phyloP scores from a whole-genome alignment of 129 eudicot genomes.

The Escallonia rubra region DNA sequence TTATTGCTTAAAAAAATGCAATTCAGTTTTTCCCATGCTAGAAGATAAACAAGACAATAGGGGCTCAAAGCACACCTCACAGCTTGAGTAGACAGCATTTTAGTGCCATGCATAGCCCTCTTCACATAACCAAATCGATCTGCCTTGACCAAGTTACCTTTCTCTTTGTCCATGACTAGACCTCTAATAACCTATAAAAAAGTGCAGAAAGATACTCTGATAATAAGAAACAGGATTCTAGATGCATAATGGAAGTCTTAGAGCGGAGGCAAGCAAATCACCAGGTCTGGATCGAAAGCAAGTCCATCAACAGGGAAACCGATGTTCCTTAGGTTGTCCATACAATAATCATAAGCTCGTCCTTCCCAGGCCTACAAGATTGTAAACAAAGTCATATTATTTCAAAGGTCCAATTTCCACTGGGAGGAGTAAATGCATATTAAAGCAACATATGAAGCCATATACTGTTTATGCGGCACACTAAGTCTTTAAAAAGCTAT shows the following conservation, averaged over 20 bases:
- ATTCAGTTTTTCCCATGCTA: not conserved
- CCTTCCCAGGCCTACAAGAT: conserved; percentile 97
- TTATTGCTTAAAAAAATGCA: not conserved
- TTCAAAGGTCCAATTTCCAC: not conserved
- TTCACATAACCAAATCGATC: conserved; percentile 96
- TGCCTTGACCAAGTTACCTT: conserved; percentile 92
- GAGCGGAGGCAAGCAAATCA: conserved; percentile 17
- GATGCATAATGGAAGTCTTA: too few relatives aligned
- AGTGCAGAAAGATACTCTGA: conserved; percentile 4
- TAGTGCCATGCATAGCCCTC: conserved; percentile 99
- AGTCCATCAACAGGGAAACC: conserved; percentile 99
- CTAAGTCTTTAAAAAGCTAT: too few relatives aligned
- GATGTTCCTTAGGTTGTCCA: conserved; percentile 71
- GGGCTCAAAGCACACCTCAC: conserved; percentile 51
- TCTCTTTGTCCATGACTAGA: conserved; percentile 94
- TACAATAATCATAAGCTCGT: conserved; percentile 89
- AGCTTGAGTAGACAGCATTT: conserved; percentile 79
- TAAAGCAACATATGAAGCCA: not conserved
- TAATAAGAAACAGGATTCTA: not conserved
- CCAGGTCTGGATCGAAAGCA: conserved; percentile 94
- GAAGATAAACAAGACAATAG: not conserved
- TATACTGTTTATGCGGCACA: too few relatives aligned
- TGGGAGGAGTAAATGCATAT: too few relatives aligned
- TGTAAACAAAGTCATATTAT: conserved; percentile 5
- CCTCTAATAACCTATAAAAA: conserved; percentile 81